phyloP scores from a whole-genome alignment of 2,329 filamentous ascomycete genomes.

The Coniochaeta sp. region DNA sequence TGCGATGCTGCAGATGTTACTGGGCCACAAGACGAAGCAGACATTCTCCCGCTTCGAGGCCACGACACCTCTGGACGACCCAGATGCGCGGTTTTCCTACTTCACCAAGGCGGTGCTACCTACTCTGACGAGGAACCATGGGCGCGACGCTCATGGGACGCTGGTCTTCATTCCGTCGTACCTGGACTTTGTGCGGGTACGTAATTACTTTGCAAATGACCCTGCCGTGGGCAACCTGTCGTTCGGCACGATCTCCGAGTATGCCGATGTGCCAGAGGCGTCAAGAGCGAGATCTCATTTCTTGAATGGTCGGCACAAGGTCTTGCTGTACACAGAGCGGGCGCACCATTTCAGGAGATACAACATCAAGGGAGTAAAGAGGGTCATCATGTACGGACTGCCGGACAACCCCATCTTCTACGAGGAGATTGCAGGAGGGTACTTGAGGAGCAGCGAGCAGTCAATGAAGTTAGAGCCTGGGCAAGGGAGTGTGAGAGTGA shows the following conservation, averaged over 20 bases:
- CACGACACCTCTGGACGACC: conserved; percentile 63
- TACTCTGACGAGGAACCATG: conserved; percentile 55
- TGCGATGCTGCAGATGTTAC: conserved; percentile 55
- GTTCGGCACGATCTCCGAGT: conserved; percentile 85
- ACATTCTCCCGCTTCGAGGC: conserved; percentile 85
- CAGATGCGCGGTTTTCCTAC: conserved; percentile 84
- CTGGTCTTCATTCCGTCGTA: conserved; percentile 90
- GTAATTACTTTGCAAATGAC: conserved; percentile 83
- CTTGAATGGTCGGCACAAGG: conserved; percentile 68
- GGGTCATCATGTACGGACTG: conserved; percentile 82
- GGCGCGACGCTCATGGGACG: conserved; percentile 60
- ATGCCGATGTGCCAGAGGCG: conserved; percentile 70
- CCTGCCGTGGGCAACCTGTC: conserved; percentile 44
- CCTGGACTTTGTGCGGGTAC: conserved; percentile 87
- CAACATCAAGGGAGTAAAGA: conserved; percentile 70
- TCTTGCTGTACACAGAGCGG: conserved; percentile 87
- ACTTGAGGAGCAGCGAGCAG: conserved; percentile 53
- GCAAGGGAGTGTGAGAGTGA: conserved; percentile 50
- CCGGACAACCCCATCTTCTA: conserved; percentile 86
- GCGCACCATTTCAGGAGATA: conserved; percentile 97
- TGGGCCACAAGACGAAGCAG: conserved; percentile 69
- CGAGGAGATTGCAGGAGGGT: conserved; percentile 65
- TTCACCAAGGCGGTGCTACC: conserved; percentile 80
- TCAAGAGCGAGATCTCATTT: conserved; percentile 85
- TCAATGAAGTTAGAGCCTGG: conserved; percentile 48